These are phyloP conservation scores for Monosporascus sp. DNA, from an alignment of 2,329 filamentous ascomycete species.

Conservation along the genomic window DNA sequence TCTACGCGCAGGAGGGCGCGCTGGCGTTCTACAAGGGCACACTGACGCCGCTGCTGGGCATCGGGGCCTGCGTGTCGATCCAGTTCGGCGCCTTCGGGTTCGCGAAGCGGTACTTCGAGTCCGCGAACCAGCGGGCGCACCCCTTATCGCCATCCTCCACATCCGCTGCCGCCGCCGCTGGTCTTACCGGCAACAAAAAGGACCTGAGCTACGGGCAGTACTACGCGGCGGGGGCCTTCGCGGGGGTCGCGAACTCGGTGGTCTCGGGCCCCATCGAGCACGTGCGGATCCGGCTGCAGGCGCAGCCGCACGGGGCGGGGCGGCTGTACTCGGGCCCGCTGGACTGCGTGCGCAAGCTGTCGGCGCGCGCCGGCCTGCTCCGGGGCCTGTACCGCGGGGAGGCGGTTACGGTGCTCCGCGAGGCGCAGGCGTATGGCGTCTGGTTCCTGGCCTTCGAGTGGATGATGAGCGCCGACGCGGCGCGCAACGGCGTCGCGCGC, in stretches of 20 bases:
- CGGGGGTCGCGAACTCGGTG: constrained; percentile 82
- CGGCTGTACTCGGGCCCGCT: constrained; percentile 77
- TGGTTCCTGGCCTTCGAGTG: constrained; percentile 97
- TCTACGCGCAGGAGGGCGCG: constrained; percentile 82
- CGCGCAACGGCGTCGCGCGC: constrained; percentile 68
- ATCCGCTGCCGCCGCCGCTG: constrained; percentile 41
- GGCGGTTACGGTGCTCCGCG: constrained; percentile 77
- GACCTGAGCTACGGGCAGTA: constrained; percentile 78
- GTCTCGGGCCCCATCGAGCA: constrained; percentile 94
- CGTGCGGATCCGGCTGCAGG: constrained; percentile 91
- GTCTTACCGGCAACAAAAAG: constrained; percentile 3
- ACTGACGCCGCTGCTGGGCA: constrained; percentile 87
- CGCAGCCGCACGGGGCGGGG: constrained; percentile 80
- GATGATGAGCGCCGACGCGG: constrained; percentile 86
- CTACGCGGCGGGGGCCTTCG: constrained; percentile 85
- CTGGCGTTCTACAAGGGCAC: constrained; percentile 96
- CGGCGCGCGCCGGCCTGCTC: constrained; percentile 59
- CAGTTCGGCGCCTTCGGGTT: constrained; percentile 97
- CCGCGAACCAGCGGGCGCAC: constrained; percentile 57
- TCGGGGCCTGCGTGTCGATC: constrained; percentile 95
- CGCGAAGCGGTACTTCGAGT: constrained; percentile 80
- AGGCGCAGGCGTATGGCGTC: constrained; percentile 89
- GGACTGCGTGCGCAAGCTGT: constrained; percentile 86
- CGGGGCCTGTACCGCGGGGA: constrained; percentile 81
- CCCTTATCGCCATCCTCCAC: constrained; percentile 46